Conservation (phyloP, 805 yeast genomes). For the Grigorovia yakushimaensis region DNA sequence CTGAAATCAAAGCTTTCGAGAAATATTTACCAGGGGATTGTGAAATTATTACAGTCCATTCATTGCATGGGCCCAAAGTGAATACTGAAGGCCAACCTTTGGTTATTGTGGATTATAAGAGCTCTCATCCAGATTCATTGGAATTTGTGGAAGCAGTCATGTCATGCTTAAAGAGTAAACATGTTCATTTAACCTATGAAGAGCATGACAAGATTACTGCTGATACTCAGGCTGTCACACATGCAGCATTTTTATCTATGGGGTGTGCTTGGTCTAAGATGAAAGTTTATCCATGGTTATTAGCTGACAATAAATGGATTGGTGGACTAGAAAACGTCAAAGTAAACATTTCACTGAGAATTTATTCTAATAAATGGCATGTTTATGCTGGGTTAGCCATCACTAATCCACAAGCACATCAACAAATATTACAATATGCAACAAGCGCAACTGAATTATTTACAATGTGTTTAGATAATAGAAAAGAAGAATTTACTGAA, state of each 20-base stretch:
- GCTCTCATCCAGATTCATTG: constrained; percentile 40
- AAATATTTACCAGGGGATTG: constrained; percentile 63
- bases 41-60: constrained; percentile 79
- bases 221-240: constrained; percentile 97
- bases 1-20: constrained; percentile 84
- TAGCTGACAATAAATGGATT: constrained; percentile 48
- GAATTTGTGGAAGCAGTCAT: constrained; percentile 54
- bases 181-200: constrained; percentile 67
- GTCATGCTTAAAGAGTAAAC: constrained; percentile 65
- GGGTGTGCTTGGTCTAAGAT: constrained; percentile 88
- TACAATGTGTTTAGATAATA: constrained; percentile 69
- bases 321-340: constrained; percentile 97
- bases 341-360: constrained; percentile 83
- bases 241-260: constrained; percentile 94
- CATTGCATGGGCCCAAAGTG: constrained; percentile 90
- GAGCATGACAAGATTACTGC: constrained; percentile 95
- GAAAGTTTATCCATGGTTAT: constrained; percentile 80
- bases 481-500: constrained; percentile 43
- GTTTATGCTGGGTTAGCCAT: constrained; percentile 97
- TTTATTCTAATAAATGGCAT: constrained; percentile 92
- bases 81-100: constrained; percentile 86
- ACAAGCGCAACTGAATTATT: constrained; percentile 73
- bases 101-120: constrained; percentile 72
- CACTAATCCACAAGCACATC: constrained; percentile 89
- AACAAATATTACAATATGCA: constrained; percentile 83